A percentile compares a stretch with the other conserved stretches of the same genome.
phyloP scores from a whole-genome alignment of 2,329 filamentous ascomycete species.

The Spiromastix sp. region DNA sequence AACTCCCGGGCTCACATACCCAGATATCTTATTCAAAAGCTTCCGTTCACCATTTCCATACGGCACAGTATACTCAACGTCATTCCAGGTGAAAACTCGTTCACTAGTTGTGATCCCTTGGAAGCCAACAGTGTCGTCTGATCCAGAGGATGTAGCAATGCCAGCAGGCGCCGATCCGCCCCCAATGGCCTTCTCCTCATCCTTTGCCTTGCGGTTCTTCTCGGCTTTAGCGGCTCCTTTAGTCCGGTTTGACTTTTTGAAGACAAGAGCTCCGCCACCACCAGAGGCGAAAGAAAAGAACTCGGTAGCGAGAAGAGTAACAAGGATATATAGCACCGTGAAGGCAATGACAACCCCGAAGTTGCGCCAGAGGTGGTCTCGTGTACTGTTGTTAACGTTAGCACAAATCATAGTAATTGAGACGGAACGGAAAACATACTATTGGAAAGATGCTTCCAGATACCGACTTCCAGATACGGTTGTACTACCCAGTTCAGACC shows the following conservation, averaged over 20 bases:
- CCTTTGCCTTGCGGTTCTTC: conserved; percentile 38
- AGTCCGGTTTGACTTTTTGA: conserved; percentile 47
- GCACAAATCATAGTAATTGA: neutral
- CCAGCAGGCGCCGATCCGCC: neutral
- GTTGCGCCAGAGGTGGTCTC: conserved; percentile 57
- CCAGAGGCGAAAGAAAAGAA: conserved; percentile 47
- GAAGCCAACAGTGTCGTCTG: neutral
- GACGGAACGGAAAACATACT: conserved; percentile 18
- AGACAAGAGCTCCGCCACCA: conserved; percentile 48
- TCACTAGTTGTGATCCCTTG: conserved; percentile 44
- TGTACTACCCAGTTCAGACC: conserved; percentile 42
- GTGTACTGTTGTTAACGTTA: conserved; percentile 20
- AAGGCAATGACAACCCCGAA: conserved; percentile 71
- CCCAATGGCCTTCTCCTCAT: conserved; percentile 9
- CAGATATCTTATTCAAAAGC: conserved; percentile 59
- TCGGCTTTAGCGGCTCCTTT: conserved; percentile 43
- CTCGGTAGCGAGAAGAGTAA: conserved; percentile 64
- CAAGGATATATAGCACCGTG: conserved; percentile 58
- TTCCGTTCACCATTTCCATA: conserved; percentile 52
- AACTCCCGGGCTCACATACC: conserved; percentile 68
- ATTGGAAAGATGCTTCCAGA: conserved; percentile 44
- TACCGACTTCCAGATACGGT: conserved; percentile 47
- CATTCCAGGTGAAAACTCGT: conserved; percentile 59
- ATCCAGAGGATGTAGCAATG: neutral
- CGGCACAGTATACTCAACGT: conserved; percentile 63